Evolutionary conservation across 2,329 filamentous ascomycete genomes (phyloP).

Genomic region (Tolypocladium endophyticum): DNA sequence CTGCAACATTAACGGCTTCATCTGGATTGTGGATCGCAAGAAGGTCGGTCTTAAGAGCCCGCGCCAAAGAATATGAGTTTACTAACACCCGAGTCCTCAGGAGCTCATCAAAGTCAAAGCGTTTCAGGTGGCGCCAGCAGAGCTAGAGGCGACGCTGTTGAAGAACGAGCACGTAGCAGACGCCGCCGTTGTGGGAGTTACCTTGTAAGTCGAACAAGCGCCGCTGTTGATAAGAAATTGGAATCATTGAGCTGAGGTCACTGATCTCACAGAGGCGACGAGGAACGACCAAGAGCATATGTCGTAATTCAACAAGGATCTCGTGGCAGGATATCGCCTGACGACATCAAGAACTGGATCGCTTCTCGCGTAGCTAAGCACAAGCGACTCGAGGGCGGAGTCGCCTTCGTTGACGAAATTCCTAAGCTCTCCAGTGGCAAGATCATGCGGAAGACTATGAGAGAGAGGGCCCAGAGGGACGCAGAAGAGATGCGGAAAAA

Average conservation of each 20-base stretch:
- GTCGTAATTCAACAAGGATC: neutral
- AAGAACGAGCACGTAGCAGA: neutral
- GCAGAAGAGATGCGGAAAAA: neutral
- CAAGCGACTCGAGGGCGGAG: constrained; percentile 39
- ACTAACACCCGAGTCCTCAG: neutral
- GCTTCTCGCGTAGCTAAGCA: constrained; percentile 37
- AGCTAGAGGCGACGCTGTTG: neutral
- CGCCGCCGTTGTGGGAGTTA: neutral
- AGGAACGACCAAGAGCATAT: neutral
- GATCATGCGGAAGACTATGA: constrained; percentile 37
- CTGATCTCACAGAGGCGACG: neutral
- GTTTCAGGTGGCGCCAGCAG: neutral
- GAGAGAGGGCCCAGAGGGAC: neutral
- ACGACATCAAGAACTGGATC: constrained; percentile 19
- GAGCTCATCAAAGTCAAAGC: neutral
- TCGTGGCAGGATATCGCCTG: neutral
- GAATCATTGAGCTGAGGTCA: neutral
- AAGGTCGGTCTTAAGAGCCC: neutral
- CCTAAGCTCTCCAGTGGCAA: constrained; percentile 48
- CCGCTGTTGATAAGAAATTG: too few species aligned
- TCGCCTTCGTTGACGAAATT: constrained; percentile 44
- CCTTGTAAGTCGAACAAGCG: neutral
- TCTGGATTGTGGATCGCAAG: neutral
- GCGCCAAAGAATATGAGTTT: neutral
- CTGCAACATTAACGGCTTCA: neutral